Percentiles rank a stretch among this genome's conserved stretches.
Conservation (phyloP, 306 rosid genomes). For the Echinosophora koreensis region DNA sequence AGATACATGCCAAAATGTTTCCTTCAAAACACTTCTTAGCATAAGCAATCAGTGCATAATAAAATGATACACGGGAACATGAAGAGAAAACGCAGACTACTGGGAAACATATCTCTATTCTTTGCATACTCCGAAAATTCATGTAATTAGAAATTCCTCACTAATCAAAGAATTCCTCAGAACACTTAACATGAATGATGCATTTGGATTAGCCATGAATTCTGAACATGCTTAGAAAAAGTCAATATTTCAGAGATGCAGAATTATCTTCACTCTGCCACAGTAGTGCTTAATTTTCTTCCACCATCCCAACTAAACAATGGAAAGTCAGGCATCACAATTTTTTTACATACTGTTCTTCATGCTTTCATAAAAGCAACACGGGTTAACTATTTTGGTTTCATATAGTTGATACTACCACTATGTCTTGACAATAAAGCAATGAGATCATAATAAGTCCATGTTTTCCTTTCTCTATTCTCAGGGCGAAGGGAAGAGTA, state of each 20-base stretch:
- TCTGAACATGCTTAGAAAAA: background rate
- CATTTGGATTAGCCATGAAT: constrained; percentile 1
- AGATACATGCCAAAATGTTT: background rate
- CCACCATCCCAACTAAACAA: background rate
- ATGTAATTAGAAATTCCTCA: background rate
- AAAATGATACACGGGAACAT: background rate
- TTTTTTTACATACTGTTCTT: background rate
- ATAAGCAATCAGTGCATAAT: background rate
- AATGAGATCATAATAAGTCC: constrained; percentile 66
- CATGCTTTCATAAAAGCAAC: background rate
- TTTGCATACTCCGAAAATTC: background rate
- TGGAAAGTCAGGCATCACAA: background rate
- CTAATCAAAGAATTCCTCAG: constrained; percentile 3
- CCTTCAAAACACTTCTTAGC: background rate
- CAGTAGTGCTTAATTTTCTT: background rate
- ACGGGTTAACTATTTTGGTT: constrained; percentile 21
- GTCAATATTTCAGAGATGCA: background rate
- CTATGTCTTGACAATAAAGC: constrained; percentile 53
- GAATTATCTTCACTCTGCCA: constrained; percentile 7
- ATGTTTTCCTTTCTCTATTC: constrained; percentile 57
- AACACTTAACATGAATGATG: background rate
- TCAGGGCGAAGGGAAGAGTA: constrained; percentile 62
- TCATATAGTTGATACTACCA: constrained; percentile 27
- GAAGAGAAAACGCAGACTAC: background rate
- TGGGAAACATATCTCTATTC: background rate